Conservation (phyloP, 768 basidiomycete species). For the Boletus edulis region DNA sequence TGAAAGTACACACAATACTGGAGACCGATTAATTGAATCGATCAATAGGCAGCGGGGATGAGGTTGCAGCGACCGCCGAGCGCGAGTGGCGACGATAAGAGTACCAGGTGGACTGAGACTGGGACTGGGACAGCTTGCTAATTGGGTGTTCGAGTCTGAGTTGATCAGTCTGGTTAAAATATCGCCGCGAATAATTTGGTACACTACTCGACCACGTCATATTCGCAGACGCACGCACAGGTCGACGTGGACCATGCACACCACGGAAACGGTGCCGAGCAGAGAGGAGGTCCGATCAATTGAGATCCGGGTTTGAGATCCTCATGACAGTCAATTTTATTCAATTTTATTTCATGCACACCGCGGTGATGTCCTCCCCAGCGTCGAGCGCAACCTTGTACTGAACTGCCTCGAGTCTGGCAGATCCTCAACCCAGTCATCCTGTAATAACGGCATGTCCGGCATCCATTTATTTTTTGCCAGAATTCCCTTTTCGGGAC, state of each 20-base stretch:
- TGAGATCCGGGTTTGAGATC: constrained; percentile 30
- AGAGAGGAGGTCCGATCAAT: constrained; percentile 22
- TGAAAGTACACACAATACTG: constrained; percentile 3
- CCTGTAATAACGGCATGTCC: constrained; percentile 10
- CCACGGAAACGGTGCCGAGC: constrained; percentile 25
- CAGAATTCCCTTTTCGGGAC: constrained; percentile 26
- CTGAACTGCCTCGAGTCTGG: no score
- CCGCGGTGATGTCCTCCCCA: no score
- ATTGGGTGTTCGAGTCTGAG: constrained; percentile 21
- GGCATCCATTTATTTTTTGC: constrained; percentile 5
- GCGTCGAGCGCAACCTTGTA: no score
- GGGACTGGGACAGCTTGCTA: neutral
- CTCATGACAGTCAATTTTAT: neutral
- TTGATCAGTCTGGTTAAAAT: constrained; percentile 21
- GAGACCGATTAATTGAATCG: constrained; percentile 14
- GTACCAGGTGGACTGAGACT: neutral
- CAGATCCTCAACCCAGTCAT: neutral
- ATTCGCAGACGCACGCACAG: neutral
- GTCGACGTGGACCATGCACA: constrained; percentile 3
- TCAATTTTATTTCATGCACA: no score
- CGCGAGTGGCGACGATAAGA: constrained; percentile 3
- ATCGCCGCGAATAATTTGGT: constrained; percentile 25
- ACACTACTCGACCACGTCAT: neutral
- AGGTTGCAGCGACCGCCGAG: neutral
- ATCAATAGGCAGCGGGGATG: constrained; percentile 14